phyloP scores from a whole-genome alignment of 2,329 filamentous ascomycete species.

The Fusarium heterosporum region DNA sequence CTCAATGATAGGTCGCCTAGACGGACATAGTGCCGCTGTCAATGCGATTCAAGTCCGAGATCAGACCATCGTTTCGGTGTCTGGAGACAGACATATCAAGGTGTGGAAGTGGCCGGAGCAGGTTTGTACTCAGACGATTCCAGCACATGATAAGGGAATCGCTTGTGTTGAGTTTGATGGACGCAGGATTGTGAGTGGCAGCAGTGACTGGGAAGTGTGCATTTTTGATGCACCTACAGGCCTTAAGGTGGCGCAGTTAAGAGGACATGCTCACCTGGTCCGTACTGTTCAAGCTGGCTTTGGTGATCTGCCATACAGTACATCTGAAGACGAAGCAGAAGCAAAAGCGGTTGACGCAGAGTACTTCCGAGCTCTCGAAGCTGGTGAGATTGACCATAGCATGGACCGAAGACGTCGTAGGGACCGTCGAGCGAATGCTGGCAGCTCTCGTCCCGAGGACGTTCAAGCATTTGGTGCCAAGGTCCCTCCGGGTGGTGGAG shows the following conservation, averaged over 20 bases:
- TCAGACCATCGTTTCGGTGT: constrained; percentile 91
- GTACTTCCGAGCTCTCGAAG: constrained; percentile 73
- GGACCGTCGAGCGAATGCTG: constrained; percentile 70
- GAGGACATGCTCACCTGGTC: constrained; percentile 85
- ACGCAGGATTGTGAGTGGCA: constrained; percentile 91
- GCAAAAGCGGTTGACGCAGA: constrained; percentile 78
- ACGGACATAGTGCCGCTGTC: constrained; percentile 90
- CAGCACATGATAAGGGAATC: constrained; percentile 93
- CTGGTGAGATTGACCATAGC: constrained; percentile 59
- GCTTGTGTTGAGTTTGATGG: constrained; percentile 98
- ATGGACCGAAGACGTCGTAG: constrained; percentile 50
- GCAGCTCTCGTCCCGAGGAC: constrained; percentile 79
- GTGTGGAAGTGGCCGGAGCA: constrained; percentile 92
- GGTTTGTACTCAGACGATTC: constrained; percentile 78
- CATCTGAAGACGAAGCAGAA: constrained; percentile 77
- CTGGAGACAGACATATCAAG: constrained; percentile 92
- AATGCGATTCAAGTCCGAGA: constrained; percentile 94
- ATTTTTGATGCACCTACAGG: constrained; percentile 91
- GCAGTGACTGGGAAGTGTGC: constrained; percentile 94
- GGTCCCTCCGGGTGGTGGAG: constrained; percentile 90
- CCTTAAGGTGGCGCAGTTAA: constrained; percentile 88
- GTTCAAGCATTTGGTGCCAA: constrained; percentile 86
- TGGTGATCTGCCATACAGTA: constrained; percentile 85
- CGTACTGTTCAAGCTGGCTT: constrained; percentile 96
- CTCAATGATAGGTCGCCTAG: constrained; percentile 80